Percentiles rank a stretch among this genome's conserved stretches.
Evolutionary conservation across 805 yeast genomes (phyloP).

Genomic region (Ogataea parapolymorpha): DNA sequence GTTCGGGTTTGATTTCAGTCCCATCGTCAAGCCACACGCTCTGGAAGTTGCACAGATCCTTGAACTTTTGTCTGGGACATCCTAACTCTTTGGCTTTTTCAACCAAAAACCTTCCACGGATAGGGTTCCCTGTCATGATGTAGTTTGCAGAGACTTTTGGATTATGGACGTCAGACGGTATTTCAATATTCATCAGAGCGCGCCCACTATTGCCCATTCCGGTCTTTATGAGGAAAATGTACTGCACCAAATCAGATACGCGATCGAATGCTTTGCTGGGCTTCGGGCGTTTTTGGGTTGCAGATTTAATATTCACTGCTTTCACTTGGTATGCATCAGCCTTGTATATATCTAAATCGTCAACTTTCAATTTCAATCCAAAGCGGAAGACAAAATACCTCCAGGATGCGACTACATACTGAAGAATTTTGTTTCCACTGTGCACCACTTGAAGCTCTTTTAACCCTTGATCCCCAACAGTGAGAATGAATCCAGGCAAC

Average conservation of each 20-base stretch:
- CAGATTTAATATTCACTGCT: conserved; percentile 21
- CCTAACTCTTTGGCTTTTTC: conserved; percentile 65
- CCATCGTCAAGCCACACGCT: conserved; percentile 60
- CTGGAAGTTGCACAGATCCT: conserved; percentile 57
- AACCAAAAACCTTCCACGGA: conserved; percentile 73
- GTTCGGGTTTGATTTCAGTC: conserved; percentile 54
- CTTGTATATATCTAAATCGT: conserved; percentile 15
- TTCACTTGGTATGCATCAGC: conserved; percentile 17
- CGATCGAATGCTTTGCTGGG: conserved; percentile 5
- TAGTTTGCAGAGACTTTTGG: conserved; percentile 54
- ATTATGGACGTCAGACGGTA: conserved; percentile 26
- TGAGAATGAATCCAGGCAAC: conserved; percentile 81
- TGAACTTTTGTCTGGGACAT: conserved; percentile 59
- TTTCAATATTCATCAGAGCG: conserved; percentile 19
- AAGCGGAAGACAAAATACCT: conserved; percentile 80
- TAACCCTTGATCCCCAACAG: conserved; percentile 75
- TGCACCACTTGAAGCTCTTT: conserved; percentile 53
- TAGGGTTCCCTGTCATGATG: conserved; percentile 60
- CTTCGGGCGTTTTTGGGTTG: background rate
- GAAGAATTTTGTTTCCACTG: conserved; percentile 41
- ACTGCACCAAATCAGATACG: conserved; percentile 15
- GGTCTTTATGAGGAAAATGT: conserved; percentile 26
- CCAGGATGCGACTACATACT: conserved; percentile 74
- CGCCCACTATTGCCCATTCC: conserved; percentile 9
- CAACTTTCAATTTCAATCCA: conserved; percentile 49